Evolutionary conservation across 768 basidiomycete genomes (phyloP), one percentile per base, ranked within the genome.

Genomic region (Cytidiella melzeri): DNA sequence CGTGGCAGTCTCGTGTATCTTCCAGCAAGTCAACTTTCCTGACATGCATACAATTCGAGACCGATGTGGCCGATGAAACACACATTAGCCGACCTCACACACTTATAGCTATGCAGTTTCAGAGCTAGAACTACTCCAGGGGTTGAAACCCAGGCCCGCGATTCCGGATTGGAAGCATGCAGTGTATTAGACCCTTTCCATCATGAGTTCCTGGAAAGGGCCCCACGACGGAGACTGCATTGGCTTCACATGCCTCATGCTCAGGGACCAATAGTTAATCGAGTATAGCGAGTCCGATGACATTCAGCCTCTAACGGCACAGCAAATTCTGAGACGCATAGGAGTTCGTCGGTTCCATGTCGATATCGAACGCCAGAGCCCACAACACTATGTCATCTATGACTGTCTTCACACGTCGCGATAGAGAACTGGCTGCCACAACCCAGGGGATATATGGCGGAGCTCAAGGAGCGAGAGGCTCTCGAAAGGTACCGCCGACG

Each of bases 341-440:
- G 10, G 34, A n/a, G 10, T 36, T n/a, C n/a, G 11, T 10, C 34
- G 11, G 11, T n/a, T 36, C 34, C 34, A 36, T 36, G 40, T 19
- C 40, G 40, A 10, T 23, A 20, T 41, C 40, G 10, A 23, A 10
- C 19, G 24, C 34, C 40, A 18, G 40, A 24, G 19, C 21, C 21
- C 23, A 15, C 42, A 25, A 10, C 23, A 43, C 18, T 25, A 25
- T 43, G n/a, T 43, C n/a, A n/a, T 18, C 15, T 36, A 41, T 9
- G 21, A n/a, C 15, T 7, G n/a, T 7, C 21, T 7, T n/a, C 18
- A 41, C 7, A 41, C 21, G n/a, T 7, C 40, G 40, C 46, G 46
- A 40, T 38, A 47, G 5, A 47, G 46, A 10, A 47, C 38, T 18
- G 46, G 46, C 46, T 47, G 46, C 46, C 46, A 47, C 4, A 38